These are phyloP conservation scores for Nitzschia sp. DNA, from an alignment of 108 stramenopile species.

Conservation along the genomic window DNA sequence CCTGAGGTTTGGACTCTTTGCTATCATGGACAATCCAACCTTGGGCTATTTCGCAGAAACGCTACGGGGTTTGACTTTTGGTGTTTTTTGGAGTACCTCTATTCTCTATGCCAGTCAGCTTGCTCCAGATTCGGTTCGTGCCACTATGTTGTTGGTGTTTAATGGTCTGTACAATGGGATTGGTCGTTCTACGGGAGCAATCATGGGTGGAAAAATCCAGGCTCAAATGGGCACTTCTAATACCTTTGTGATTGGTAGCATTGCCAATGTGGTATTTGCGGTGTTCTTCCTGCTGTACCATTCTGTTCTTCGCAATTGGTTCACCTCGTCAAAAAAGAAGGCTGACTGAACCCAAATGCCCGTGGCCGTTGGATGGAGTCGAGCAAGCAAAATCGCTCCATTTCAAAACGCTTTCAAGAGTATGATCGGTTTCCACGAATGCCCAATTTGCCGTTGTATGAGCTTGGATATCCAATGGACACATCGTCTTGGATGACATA, in stretches of 20 bases:
- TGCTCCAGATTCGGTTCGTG: conserved; percentile 63
- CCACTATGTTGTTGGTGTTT: conserved; percentile 30
- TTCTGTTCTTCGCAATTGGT: background rate
- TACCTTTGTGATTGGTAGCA: conserved; percentile 4
- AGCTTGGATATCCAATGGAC: too few relatives aligned
- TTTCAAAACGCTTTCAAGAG: too few relatives aligned
- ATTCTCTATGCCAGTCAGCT: conserved; percentile 89
- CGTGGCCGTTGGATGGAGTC: too few relatives aligned
- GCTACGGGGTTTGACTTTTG: conserved; percentile 89
- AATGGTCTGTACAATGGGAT: conserved; percentile 44
- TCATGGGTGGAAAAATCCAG: conserved; percentile 33
- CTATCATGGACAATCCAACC: conserved; percentile 71
- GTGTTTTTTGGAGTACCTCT: conserved; percentile 86
- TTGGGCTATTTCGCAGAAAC: conserved; percentile 89
- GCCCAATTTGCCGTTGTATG: too few relatives aligned
- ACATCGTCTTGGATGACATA: too few relatives aligned
- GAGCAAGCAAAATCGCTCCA: too few relatives aligned
- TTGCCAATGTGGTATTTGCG: background rate
- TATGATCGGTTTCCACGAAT: too few relatives aligned
- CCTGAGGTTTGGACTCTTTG: conserved; percentile 84
- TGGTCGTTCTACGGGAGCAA: conserved; percentile 35
- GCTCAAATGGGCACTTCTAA: conserved; percentile 23
- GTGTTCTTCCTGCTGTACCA: conserved; percentile 8
- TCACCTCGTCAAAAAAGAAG: too few relatives aligned
- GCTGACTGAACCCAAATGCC: too few relatives aligned